Conservation (phyloP, 2,329 filamentous ascomycete genomes). For the Passalora sequoiae region DNA sequence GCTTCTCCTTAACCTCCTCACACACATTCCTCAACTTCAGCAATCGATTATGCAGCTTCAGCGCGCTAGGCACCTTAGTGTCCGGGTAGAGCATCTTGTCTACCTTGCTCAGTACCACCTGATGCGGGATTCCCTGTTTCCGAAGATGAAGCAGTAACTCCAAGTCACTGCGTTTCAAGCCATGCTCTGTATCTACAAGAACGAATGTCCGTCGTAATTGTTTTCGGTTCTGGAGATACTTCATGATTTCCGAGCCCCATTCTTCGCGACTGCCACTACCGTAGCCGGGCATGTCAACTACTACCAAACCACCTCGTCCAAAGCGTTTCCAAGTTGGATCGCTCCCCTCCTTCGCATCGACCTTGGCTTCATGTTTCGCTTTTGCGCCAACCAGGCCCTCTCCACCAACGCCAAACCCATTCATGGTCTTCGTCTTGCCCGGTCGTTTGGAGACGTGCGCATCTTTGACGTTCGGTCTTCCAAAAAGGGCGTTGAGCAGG, state of each 20-base stretch:
- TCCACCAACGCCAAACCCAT: slow-evolving; percentile 57
- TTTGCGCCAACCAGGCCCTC: slow-evolving; percentile 20
- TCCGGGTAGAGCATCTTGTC: slow-evolving; percentile 50
- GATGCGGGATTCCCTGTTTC: slow-evolving; percentile 54
- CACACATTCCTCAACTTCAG: slow-evolving; percentile 37
- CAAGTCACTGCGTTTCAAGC: slow-evolving; percentile 57
- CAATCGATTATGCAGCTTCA: slow-evolving; percentile 28
- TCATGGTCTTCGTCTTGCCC: slow-evolving; percentile 61
- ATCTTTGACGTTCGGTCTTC: slow-evolving; percentile 36
- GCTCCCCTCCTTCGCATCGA: slow-evolving; percentile 35
- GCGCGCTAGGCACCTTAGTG: slow-evolving; percentile 23
- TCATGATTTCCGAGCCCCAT: slow-evolving; percentile 64
- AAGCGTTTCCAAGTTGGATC: slow-evolving; percentile 29
- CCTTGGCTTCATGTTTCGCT: slow-evolving; percentile 26
- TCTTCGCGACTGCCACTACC: slow-evolving; percentile 56
- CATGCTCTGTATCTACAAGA: slow-evolving; percentile 59
- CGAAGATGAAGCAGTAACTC: slow-evolving; percentile 54
- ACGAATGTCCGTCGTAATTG: slow-evolving; percentile 62
- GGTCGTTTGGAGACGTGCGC: slow-evolving; percentile 56
- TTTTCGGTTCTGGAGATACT: slow-evolving; percentile 58
- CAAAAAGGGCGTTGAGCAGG: slow-evolving; percentile 60
- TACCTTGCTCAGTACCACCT: slow-evolving; percentile 62
- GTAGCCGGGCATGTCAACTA: slow-evolving; percentile 69
- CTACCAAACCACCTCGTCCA: slow-evolving; percentile 45
- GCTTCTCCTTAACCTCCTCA: slow-evolving; percentile 35